Evolutionary conservation across 208 protist genomes (phyloP).

Genomic region (Leishmania mexicana): DNA sequence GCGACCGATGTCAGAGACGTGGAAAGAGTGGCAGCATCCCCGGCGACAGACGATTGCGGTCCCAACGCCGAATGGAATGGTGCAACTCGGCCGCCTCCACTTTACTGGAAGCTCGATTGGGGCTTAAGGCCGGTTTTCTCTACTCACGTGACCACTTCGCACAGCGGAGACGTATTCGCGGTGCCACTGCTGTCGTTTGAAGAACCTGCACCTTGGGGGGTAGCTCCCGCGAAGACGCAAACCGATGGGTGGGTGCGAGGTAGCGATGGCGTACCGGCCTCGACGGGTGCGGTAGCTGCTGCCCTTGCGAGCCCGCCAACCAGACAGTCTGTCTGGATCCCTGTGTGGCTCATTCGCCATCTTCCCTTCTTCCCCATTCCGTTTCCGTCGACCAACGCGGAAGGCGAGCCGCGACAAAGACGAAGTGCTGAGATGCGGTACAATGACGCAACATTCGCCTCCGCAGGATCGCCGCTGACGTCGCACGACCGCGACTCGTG

Average conservation of each 20-base stretch:
- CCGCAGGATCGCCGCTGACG: neutral
- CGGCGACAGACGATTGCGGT: neutral
- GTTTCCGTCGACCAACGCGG: neutral
- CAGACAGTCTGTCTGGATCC: conserved; percentile 22
- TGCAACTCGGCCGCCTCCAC: neutral
- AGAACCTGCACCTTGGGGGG: neutral
- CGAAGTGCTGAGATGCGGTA: neutral
- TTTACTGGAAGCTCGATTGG: neutral
- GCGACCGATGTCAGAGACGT: neutral
- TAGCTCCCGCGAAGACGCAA: neutral
- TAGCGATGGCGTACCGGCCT: neutral
- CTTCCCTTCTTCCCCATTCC: conserved; percentile 44
- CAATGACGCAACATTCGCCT: neutral
- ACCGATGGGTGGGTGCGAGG: neutral
- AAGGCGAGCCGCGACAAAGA: neutral
- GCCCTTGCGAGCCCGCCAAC: neutral
- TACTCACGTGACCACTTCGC: neutral
- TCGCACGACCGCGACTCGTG: neutral
- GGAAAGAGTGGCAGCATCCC: neutral
- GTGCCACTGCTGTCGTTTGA: neutral
- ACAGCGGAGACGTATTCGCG: neutral
- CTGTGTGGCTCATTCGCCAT: conserved; percentile 15
- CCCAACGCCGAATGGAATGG: neutral
- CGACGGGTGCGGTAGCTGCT: neutral
- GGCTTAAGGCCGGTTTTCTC: neutral